Percentiles rank a stretch among this genome's conserved stretches.
phyloP scores from a whole-genome alignment of 1,284 basidiomycete species.

The Lignosus rhinocerotis region DNA sequence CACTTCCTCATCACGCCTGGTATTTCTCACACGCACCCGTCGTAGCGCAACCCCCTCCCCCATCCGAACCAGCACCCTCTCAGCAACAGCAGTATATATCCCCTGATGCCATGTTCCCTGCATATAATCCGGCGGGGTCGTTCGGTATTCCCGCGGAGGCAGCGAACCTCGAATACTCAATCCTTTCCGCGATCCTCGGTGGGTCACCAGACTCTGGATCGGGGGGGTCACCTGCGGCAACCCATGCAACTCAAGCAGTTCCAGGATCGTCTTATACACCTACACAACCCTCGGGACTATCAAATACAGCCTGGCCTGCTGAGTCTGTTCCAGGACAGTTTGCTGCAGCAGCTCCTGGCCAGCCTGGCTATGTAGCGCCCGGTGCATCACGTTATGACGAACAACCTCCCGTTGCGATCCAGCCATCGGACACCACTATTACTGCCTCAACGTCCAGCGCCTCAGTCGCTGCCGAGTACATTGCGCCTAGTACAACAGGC shows the following conservation, averaged over 20 bases:
- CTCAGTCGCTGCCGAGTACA: constrained; percentile 18
- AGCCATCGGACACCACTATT: constrained; percentile 40
- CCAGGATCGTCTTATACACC: constrained; percentile 24
- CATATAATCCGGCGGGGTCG: constrained; percentile 27
- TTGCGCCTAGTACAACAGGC: constrained; percentile 15
- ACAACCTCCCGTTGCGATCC: constrained; percentile 40
- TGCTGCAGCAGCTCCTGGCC: not conserved
- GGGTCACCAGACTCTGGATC: constrained; percentile 60
- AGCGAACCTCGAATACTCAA: constrained; percentile 90
- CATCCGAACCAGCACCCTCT: constrained; percentile 15
- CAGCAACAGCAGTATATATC: constrained; percentile 36
- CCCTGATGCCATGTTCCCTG: constrained; percentile 58
- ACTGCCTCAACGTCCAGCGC: constrained; percentile 13
- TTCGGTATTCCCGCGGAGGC: constrained; percentile 79
- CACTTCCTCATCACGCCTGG: constrained; percentile 3
- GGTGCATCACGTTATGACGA: constrained; percentile 21
- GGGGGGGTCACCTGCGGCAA: constrained; percentile 41
- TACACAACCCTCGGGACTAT: constrained; percentile 21
- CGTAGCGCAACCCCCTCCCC: constrained; percentile 10
- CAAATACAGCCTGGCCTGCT: constrained; percentile 47
- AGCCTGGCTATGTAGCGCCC: not conserved
- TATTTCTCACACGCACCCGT: constrained; percentile 10
- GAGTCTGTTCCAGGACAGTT: constrained; percentile 31
- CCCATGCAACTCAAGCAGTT: constrained; percentile 17
- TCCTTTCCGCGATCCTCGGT: constrained; percentile 87